Evolutionary conservation across 2,329 filamentous ascomycete genomes (phyloP).

Genomic region (Cladobotryum protrusum): DNA sequence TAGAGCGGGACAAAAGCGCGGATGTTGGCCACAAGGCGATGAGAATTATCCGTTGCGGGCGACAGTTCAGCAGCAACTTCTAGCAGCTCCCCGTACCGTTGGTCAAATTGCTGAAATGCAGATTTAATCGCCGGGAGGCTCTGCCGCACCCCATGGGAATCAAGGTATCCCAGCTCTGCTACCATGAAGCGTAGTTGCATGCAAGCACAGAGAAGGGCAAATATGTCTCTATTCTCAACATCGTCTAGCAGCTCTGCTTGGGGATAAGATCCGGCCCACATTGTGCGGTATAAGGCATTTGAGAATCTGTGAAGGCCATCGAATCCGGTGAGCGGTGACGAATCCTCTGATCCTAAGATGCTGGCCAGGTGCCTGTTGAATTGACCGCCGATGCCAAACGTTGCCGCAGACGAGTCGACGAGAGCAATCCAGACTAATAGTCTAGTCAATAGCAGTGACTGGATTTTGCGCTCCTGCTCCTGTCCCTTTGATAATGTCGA

Average conservation of each 20-base stretch:
- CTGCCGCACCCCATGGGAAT: conserved; percentile 16
- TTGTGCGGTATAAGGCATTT: conserved; percentile 25
- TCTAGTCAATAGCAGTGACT: conserved; percentile 28
- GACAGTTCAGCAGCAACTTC: conserved; percentile 22
- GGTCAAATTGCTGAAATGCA: conserved; percentile 17
- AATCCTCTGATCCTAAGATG: conserved; percentile 9
- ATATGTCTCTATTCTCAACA: conserved; percentile 29
- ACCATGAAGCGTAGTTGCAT: conserved; percentile 27
- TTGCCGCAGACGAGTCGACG: conserved; percentile 24
- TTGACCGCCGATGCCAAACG: conserved; percentile 27
- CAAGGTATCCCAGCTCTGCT: conserved; percentile 23
- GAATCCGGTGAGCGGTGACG: conserved; percentile 16
- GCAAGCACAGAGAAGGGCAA: conserved; percentile 23
- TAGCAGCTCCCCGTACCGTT: conserved; percentile 20
- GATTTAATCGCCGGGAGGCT: conserved; percentile 15
- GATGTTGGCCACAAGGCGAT: conserved; percentile 28
- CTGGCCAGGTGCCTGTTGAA: conserved; percentile 22
- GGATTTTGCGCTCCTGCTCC: conserved; percentile 4
- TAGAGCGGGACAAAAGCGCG: conserved; percentile 30
- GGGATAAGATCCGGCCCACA: conserved; percentile 29
- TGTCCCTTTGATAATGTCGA: neutral
- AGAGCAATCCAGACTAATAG: conserved; percentile 28
- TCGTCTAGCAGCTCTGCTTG: conserved; percentile 30
- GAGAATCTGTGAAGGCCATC: conserved; percentile 27
- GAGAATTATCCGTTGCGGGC: conserved; percentile 19